phyloP scores from a whole-genome alignment of 257 asterid genomes.

The Craterostigma plantagineum region DNA sequence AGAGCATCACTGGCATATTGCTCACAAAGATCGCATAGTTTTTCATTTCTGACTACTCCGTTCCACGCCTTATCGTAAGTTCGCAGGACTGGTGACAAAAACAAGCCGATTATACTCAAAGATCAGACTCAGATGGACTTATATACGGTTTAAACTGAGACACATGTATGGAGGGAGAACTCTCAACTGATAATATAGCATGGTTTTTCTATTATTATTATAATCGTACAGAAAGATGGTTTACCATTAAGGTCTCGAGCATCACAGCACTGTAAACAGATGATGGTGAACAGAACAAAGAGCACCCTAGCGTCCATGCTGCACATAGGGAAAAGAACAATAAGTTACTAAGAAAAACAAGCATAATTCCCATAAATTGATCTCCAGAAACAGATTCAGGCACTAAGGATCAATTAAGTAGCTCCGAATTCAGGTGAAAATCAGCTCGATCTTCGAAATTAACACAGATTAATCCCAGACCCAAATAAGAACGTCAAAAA shows the following conservation, averaged over 20 bases:
- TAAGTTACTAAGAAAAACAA: too few species aligned
- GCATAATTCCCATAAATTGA: too few species aligned
- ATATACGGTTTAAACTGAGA: too few species aligned
- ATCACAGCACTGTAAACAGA: conserved; percentile 35
- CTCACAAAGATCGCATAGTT: conserved; percentile 53
- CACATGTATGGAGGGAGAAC: too few species aligned
- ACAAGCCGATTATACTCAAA: conserved; percentile 6
- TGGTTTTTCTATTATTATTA: too few species aligned
- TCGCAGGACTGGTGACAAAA: conserved; percentile 13
- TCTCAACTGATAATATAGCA: conserved; percentile 5
- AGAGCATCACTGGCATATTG: conserved; percentile 51
- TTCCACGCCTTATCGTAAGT: conserved; percentile 18
- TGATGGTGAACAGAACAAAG: conserved; percentile 23
- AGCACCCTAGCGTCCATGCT: conserved; percentile 62
- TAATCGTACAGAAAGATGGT: conserved; percentile 4
- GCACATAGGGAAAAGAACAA: conserved; percentile 8
- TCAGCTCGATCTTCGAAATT: neutral
- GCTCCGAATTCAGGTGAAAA: too few species aligned
- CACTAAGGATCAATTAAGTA: too few species aligned
- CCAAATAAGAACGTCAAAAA: too few species aligned
- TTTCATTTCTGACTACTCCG: conserved; percentile 20
- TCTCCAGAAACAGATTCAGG: too few species aligned
- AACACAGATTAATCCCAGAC: too few species aligned
- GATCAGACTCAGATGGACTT: neutral
- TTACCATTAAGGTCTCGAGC: conserved; percentile 41